A percentile compares a stretch with the other conserved stretches of the same genome.
Conservation (phyloP, 768 basidiomycete species). For the Fistulinella prunicolor region DNA sequence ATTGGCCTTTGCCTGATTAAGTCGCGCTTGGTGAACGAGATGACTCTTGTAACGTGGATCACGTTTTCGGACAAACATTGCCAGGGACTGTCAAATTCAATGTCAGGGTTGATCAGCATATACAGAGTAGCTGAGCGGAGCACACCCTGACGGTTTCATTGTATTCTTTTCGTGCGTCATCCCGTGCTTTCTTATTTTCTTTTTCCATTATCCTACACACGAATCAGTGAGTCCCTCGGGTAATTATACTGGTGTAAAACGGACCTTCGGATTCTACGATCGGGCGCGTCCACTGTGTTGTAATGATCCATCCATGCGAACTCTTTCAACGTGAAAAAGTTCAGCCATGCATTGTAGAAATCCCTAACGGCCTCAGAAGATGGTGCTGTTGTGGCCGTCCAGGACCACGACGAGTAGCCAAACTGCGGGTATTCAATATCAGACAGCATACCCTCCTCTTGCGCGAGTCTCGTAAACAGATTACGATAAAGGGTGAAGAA, state of each 20-base stretch:
- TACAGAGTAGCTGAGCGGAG: slow-evolving; percentile 1
- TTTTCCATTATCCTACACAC: slow-evolving; percentile 79
- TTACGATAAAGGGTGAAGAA: slow-evolving; percentile 90
- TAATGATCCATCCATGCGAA: slow-evolving; percentile 88
- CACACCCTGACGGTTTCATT: slow-evolving; percentile 86
- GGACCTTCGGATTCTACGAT: slow-evolving; percentile 77
- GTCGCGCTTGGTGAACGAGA: slow-evolving; percentile 46
- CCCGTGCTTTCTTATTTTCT: slow-evolving; percentile 90
- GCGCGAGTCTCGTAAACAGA: slow-evolving; percentile 76
- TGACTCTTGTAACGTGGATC: slow-evolving; percentile 84
- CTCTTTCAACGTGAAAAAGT: slow-evolving; percentile 83
- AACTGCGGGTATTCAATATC: slow-evolving; percentile 72
- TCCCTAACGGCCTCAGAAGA: slow-evolving; percentile 50
- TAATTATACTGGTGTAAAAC: slow-evolving; percentile 8
- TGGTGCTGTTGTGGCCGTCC: slow-evolving; percentile 49
- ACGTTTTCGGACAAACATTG: slow-evolving; percentile 75
- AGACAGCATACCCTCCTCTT: slow-evolving; percentile 62
- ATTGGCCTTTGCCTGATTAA: slow-evolving; percentile 29
- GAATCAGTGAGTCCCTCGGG: background rate
- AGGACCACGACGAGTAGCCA: slow-evolving; percentile 74
- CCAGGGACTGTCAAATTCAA: slow-evolving; percentile 51
- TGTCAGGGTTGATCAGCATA: background rate
- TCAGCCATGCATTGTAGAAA: slow-evolving; percentile 86
- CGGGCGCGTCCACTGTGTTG: slow-evolving; percentile 81
- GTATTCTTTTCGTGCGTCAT: slow-evolving; percentile 86